Percentiles rank a stretch among this genome's conserved stretches.
Evolutionary conservation across 2,329 filamentous ascomycete genomes (phyloP).

Genomic region (Fulvia fulva): DNA sequence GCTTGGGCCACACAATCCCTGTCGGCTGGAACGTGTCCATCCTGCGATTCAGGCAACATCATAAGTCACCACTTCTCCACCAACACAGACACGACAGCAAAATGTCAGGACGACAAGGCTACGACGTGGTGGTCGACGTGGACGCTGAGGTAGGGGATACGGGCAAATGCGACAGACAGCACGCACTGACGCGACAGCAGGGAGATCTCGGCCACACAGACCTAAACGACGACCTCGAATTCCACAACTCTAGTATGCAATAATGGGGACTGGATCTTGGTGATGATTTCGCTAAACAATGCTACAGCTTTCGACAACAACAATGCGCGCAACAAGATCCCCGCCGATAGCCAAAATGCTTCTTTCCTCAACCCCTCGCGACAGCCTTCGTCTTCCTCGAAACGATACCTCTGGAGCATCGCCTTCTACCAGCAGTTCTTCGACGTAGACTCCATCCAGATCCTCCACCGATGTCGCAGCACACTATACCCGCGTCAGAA

Average conservation of each 20-base stretch:
- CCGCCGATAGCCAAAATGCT: conserved; percentile 34
- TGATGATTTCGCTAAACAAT: conserved; percentile 4
- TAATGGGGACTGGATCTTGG: neutral
- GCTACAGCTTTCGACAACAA: conserved; percentile 28
- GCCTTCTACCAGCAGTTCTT: conserved; percentile 98
- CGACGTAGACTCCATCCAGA: conserved; percentile 91
- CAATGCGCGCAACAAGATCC: conserved; percentile 48
- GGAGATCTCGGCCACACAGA: conserved; percentile 97
- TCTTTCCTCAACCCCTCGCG: conserved; percentile 34
- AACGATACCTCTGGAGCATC: conserved; percentile 88
- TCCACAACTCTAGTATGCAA: conserved; percentile 75
- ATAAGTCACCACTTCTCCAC: neutral
- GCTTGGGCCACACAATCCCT: neutral
- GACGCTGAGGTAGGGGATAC: conserved; percentile 75
- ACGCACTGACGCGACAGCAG: conserved; percentile 45
- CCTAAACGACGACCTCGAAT: conserved; percentile 97
- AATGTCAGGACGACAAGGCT: conserved; percentile 63
- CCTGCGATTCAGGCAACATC: neutral
- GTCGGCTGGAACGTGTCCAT: too few species aligned
- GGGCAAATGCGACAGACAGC: neutral
- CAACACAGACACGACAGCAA: neutral
- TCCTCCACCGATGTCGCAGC: conserved; percentile 79
- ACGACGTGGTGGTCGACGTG: conserved; percentile 96
- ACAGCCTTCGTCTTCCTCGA: conserved; percentile 41
- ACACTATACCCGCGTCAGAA: conserved; percentile 88